Conservation (phyloP, 176 grass and related monocot species). For the Carex pumila region DNA sequence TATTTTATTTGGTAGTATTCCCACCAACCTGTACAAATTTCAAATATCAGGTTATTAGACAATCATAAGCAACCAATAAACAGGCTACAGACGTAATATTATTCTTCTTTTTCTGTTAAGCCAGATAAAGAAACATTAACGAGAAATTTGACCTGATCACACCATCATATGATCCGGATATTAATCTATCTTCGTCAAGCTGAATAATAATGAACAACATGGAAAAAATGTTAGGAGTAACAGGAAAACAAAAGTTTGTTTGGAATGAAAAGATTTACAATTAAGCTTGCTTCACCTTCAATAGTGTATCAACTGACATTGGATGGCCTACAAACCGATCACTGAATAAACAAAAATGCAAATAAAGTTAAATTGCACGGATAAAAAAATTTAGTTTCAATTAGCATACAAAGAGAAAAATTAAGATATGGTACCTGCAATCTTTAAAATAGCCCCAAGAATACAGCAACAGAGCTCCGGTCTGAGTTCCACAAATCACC, state of each 20-base stretch:
- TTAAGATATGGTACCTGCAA: slow-evolving; percentile 53
- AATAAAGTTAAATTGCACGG: slow-evolving; percentile 10
- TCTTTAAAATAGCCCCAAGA: slow-evolving; percentile 97
- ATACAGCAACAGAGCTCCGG: slow-evolving; percentile 72
- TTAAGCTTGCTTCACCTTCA: slow-evolving; percentile 49
- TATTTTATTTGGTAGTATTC: slow-evolving; percentile 84
- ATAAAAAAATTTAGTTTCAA: neutral
- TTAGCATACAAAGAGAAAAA: slow-evolving; percentile 2
- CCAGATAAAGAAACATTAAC: neutral
- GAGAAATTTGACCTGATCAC: slow-evolving; percentile 61
- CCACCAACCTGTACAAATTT: slow-evolving; percentile 56
- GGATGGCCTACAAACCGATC: slow-evolving; percentile 91
- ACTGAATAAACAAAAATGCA: slow-evolving; percentile 34
- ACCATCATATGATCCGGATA: slow-evolving; percentile 83
- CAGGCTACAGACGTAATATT: neutral
- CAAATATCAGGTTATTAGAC: neutral
- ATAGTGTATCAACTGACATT: slow-evolving; percentile 74
- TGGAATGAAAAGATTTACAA: neutral
- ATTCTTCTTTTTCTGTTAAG: neutral
- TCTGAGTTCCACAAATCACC: slow-evolving; percentile 84
- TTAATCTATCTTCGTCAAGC: slow-evolving; percentile 86
- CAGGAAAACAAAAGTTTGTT: neutral
- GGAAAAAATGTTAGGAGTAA: neutral
- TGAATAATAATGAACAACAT: slow-evolving; percentile 28
- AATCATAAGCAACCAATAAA: neutral